phyloP scores from a whole-genome alignment of 306 rosid species.

The Gillenia trifoliata region DNA sequence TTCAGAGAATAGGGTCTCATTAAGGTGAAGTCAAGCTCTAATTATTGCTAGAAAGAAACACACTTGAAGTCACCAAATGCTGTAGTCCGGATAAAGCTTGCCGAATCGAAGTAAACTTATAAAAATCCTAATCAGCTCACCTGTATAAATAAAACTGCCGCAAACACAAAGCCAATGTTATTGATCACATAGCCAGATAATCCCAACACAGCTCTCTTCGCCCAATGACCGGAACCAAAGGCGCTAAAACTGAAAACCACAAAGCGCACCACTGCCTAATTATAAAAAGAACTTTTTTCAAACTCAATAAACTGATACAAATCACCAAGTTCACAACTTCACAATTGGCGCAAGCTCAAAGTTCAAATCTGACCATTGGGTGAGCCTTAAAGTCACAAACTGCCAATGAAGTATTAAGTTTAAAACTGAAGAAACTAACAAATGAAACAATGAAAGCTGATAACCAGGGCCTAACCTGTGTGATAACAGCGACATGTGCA shows the following conservation, averaged over 20 bases:
- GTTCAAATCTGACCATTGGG: no score
- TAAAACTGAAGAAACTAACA: neutral
- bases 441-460: constrained; percentile 2
- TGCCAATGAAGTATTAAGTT: no score
- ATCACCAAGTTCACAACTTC: no score
- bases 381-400: no score
- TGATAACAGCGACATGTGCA: constrained; percentile 47
- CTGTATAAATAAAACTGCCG: constrained; percentile 58
- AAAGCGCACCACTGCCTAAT: neutral
- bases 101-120: neutral
- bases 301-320: neutral
- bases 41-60: neutral
- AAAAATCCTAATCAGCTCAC: constrained; percentile 31
- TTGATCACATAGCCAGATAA: constrained; percentile 59
- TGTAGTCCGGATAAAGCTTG: neutral
- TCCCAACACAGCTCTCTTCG: constrained; percentile 57
- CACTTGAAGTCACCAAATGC: neutral
- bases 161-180: constrained; percentile 62
- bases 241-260: constrained; percentile 42
- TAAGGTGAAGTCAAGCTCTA: neutral
- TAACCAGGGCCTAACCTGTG: constrained; percentile 24
- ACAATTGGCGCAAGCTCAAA: no score
- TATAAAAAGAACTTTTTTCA: neutral
- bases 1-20: neutral
- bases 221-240: constrained; percentile 42